Percentiles rank a stretch among this genome's conserved stretches.
Evolutionary conservation across 768 basidiomycete species (phyloP).

Genomic region (Suillus subaureus): DNA sequence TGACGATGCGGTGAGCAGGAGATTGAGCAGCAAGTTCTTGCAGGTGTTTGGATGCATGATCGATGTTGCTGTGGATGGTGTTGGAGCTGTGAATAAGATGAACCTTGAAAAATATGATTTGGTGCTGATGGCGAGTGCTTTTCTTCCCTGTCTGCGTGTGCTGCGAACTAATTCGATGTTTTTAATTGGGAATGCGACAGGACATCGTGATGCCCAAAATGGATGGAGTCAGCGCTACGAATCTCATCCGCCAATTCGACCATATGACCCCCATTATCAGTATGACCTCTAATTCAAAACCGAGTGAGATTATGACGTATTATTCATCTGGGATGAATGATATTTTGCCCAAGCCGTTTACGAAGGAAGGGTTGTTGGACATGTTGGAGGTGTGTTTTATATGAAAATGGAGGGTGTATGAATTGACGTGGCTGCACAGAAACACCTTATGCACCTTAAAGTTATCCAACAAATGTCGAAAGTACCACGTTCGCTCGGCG

Average conservation of each 20-base stretch:
- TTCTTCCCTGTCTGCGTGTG: background rate
- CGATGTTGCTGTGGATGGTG: constrained; percentile 93
- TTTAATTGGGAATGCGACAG: constrained; percentile 37
- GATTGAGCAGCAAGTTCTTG: constrained; percentile 88
- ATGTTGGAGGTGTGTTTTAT: constrained; percentile 77
- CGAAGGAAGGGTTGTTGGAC: constrained; percentile 85
- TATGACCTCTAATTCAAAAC: constrained; percentile 95
- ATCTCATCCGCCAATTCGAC: constrained; percentile 93
- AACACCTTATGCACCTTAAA: constrained; percentile 87
- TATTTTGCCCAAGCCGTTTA: constrained; percentile 95
- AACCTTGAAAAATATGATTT: constrained; percentile 95
- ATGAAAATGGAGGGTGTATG: background rate
- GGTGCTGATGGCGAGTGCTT: constrained; percentile 82
- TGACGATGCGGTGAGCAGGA: constrained; percentile 90
- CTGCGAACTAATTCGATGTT: constrained; percentile 10
- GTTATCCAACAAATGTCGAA: constrained; percentile 77
- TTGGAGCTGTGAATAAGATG: constrained; percentile 94
- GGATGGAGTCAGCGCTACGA: constrained; percentile 89
- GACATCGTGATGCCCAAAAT: constrained; percentile 95
- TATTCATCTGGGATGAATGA: constrained; percentile 85
- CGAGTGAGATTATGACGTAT: constrained; percentile 91
- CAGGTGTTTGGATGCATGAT: constrained; percentile 95
- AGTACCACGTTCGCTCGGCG: constrained; percentile 66
- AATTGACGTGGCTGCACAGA: constrained; percentile 41
- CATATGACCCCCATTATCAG: constrained; percentile 96